Base-by-base conservation (phyloP, 257 asterid species). In the Fraxinus anomala region DNA sequence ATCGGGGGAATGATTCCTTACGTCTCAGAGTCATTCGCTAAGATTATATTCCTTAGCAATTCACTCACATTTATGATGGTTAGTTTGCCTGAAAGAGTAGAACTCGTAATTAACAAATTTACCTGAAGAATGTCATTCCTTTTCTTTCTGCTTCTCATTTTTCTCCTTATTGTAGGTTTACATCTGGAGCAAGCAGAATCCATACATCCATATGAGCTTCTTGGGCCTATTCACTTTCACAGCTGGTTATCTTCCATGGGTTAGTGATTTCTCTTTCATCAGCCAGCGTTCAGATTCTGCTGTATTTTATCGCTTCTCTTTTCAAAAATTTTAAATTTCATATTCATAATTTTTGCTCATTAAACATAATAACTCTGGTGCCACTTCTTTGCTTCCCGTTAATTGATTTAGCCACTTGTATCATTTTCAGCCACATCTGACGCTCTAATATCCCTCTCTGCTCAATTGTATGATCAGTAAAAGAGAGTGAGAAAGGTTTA, bases 131-230 rank as follows among this genome's bases (percentile, higher is more conserved):
- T 9, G 74, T 47, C 30, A 36, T 16, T 31, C 69, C 40, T 76
- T 71, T 74, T 76, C 24, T 68, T 39, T 78, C 42, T 47, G 30
- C 36, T 61, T 17, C 68, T 21, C 28, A 6, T 37, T 70, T 51
- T 75, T 23, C 72, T 83, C 30, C 72, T 83, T 5, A 23, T 61
- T 81, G 6, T 82, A 96, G 99, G 98, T 96, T 72, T 96, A 96
- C 82, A 98, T 96, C 72, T 96, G 99, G 99, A 93, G 97, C 91
- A 96, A 96, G 90, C 99, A 96, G 89, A 96, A 96, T 78, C 98
- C 98, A 0, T 93, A 63, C 89, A 92, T 93, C 88, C 99, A 91
- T 85, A 96, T 96, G 99, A 96, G 97, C 88, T 96, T 96, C 83
- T 86, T 96, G 91, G 99, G 99, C 79, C 92, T 96, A 5, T 96